Evolutionary conservation across 371 early-diverging fungal species (phyloP).

Genomic region (Circinella minor): DNA sequence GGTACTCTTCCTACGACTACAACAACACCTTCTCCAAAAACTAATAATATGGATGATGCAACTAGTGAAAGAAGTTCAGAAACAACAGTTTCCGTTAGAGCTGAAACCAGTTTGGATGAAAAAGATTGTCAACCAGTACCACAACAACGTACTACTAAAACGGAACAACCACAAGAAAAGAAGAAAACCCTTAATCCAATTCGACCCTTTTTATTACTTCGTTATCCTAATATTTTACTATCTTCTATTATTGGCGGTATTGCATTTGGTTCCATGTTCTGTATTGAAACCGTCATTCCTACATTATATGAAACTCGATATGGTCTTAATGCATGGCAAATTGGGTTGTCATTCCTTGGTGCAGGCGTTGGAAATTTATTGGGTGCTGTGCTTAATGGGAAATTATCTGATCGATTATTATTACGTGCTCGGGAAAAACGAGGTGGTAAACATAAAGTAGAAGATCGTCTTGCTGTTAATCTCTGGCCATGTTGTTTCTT

Average conservation of each 20-base stretch:
- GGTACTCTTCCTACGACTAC: constrained; percentile 7
- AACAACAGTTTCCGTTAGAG: background rate
- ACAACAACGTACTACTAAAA: background rate
- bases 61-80: background rate
- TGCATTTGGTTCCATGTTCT: constrained; percentile 57
- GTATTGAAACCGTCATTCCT: constrained; percentile 47
- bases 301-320: constrained; percentile 32
- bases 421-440: constrained; percentile 30
- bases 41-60: background rate
- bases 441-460: constrained; percentile 25
- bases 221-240: constrained; percentile 52
- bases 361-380: constrained; percentile 52
- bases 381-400: constrained; percentile 36
- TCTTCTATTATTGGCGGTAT: constrained; percentile 51
- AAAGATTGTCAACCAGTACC: background rate
- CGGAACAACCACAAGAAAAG: background rate
- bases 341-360: constrained; percentile 40
- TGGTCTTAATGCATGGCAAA: constrained; percentile 43
- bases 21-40: background rate
- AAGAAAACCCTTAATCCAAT: constrained; percentile 33
- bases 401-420: constrained; percentile 30
- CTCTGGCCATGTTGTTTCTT: constrained; percentile 40
- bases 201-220: constrained; percentile 39
- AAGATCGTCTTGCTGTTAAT: constrained; percentile 32
- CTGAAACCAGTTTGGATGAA: background rate